Conservation (phyloP, 164 flowering plant species). For the Liquidambar formosana region DNA sequence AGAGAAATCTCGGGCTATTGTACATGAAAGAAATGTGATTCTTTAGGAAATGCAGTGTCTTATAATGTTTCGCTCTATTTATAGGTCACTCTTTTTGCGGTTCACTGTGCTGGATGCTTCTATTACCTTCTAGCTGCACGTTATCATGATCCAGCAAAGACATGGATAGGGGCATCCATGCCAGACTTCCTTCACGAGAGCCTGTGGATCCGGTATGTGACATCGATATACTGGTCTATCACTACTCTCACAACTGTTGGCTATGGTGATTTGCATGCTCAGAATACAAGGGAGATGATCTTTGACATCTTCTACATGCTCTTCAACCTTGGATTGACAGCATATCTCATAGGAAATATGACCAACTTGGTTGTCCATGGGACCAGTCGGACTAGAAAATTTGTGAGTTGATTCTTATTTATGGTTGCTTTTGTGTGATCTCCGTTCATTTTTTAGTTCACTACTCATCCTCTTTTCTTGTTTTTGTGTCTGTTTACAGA, state of each 20-base stretch:
- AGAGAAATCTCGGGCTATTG: neutral
- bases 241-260: constrained; percentile 18
- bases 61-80: neutral
- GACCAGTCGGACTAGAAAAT: constrained; percentile 14
- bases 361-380: constrained; percentile 23
- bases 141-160: constrained; percentile 7
- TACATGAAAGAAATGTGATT: too few relatives aligned
- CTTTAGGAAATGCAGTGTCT: neutral
- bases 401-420: constrained; percentile 1
- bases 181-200: constrained; percentile 6
- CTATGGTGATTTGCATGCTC: constrained; percentile 17
- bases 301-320: too few relatives aligned
- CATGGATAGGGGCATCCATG: constrained; percentile 8
- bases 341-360: constrained; percentile 14
- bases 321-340: constrained; percentile 13
- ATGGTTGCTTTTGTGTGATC: too few relatives aligned
- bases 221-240: constrained; percentile 18
- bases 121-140: constrained; percentile 9
- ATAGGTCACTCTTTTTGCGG: constrained; percentile 14
- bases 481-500: constrained; percentile 48
- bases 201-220: too few relatives aligned
- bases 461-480: too few relatives aligned
- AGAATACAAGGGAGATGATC: too few relatives aligned
- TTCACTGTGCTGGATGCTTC: constrained; percentile 15
- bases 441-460: too few relatives aligned